A percentile compares a stretch with the other conserved stretches of the same genome.
These are phyloP conservation scores for Stagonosporopsis cucurbitacearum DNA, from an alignment of 2,329 filamentous ascomycete species.

Conservation along the genomic window DNA sequence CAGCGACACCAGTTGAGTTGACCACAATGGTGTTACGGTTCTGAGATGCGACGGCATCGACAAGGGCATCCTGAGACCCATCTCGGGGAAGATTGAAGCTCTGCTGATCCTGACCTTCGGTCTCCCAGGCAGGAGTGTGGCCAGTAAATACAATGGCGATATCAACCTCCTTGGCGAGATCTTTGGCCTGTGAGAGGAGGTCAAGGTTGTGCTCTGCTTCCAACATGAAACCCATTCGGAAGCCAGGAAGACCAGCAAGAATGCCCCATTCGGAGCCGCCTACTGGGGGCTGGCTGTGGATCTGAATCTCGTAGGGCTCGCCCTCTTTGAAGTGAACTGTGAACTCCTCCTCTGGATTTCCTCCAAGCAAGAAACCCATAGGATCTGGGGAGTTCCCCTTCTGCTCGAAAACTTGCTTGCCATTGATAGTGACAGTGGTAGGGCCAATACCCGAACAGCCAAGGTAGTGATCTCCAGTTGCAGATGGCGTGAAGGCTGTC, in stretches of 20 bases:
- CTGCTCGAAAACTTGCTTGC: conserved; percentile 38
- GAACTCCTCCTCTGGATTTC: conserved; percentile 69
- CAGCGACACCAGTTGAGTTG: conserved; percentile 78
- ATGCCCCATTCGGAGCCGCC: conserved; percentile 58
- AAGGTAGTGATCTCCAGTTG: conserved; percentile 41
- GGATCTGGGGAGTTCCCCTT: conserved; percentile 63
- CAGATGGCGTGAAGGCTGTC: conserved; percentile 31
- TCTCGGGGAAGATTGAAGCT: conserved; percentile 60
- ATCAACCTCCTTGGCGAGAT: conserved; percentile 37
- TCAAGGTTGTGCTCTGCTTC: conserved; percentile 40
- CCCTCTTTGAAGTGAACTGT: conserved; percentile 64
- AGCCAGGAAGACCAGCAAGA: conserved; percentile 39
- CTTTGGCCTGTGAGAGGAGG: conserved; percentile 32
- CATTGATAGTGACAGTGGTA: conserved; percentile 38
- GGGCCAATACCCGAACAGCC: conserved; percentile 46
- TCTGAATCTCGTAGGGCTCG: conserved; percentile 63
- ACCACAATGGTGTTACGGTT: conserved; percentile 76
- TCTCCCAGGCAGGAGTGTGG: conserved; percentile 46
- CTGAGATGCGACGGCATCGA: conserved; percentile 67
- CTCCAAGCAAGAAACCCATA: conserved; percentile 69
- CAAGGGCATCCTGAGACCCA: conserved; percentile 67
- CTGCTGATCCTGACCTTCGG: conserved; percentile 69
- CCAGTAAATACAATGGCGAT: conserved; percentile 44
- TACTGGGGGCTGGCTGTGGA: conserved; percentile 63
- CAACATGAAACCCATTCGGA: conserved; percentile 45